Base-by-base conservation (phyloP, 495 filamentous ascomycete species). In the Penicillium nucicola region DNA sequence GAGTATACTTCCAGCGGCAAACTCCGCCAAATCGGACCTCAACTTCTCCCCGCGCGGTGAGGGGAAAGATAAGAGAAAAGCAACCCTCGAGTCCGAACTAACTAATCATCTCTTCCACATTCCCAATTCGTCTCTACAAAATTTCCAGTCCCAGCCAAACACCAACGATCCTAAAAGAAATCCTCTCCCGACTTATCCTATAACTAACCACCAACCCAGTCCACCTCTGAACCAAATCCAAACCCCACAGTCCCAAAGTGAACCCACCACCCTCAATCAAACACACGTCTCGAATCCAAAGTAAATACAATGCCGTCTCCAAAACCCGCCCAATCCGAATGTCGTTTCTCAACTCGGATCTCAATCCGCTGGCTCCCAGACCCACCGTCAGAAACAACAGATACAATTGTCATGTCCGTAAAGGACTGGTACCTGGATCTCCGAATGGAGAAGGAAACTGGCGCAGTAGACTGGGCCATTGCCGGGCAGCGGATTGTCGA, bases 331-430 rank as follows among this genome's bases (percentile, higher is more conserved):
- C 30, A 30, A 13, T 53, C 62, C 2, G 30, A 38, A 4, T 62
- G 67, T 42, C 65, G 67, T 23, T 62, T 71, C 45, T 73, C 69
- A 14, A 71, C 68, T 2, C 65, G 72, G n/a, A 65, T 76, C 36
- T 74, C 71, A 7, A 49, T 76, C 23, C 68, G 70, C 56, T 76
- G 72, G 72, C 61, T 66, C 9, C 68, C 72, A 7, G 67, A 68
- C 22, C 55, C 67, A 2, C 47, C 69, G 4, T 65, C 61, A 35
- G 72, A 76, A 49, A 70, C 62, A 20, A 76, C 71, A 22, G 71
- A 76, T 30, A 76, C 72, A 22, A 57, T 73, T n/a, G 71, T 74
- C 48, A 62, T 76, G 55, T 70, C 71, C 23, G 70, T 76, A 0
- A 65, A 60, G 8, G 66, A 67, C 47, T 76, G 71, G 70, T 74